Evolutionary conservation across 2,329 filamentous ascomycete genomes (phyloP).

Genomic region (Stenocarpella maydis): DNA sequence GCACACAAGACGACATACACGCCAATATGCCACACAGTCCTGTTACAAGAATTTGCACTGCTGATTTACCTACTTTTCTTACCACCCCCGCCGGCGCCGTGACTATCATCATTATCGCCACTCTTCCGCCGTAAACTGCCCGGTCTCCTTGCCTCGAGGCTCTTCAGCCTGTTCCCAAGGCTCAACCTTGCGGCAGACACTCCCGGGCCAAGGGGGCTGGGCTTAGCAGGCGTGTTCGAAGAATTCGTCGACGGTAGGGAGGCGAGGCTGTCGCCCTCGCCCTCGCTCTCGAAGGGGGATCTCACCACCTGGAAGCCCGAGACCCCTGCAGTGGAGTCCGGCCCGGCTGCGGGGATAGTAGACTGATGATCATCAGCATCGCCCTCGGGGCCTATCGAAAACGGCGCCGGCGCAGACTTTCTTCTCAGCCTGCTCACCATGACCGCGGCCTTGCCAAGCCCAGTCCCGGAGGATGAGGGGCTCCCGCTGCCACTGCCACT

Average conservation of each 20-base stretch:
- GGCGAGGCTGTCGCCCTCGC: constrained; percentile 49
- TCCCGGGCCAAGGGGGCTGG: constrained; percentile 41
- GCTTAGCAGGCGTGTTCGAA: constrained; percentile 33
- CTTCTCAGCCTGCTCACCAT: constrained; percentile 37
- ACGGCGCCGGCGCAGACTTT: constrained; percentile 41
- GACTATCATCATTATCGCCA: constrained; percentile 6
- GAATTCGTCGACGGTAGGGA: constrained; percentile 33
- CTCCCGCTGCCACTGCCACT: constrained; percentile 37
- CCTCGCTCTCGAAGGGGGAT: constrained; percentile 25
- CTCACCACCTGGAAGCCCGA: constrained; percentile 12
- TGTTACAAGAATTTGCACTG: background rate
- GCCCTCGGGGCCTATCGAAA: constrained; percentile 32
- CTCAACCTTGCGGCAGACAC: constrained; percentile 56
- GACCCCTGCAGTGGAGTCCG: constrained; percentile 16
- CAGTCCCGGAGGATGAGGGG: constrained; percentile 1
- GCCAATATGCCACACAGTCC: background rate
- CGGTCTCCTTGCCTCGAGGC: constrained; percentile 28
- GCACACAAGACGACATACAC: background rate
- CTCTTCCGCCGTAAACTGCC: constrained; percentile 13
- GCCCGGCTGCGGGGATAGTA: constrained; percentile 7
- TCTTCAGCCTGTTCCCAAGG: constrained; percentile 59
- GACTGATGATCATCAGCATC: constrained; percentile 46
- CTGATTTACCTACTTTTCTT: background rate
- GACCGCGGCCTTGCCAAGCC: constrained; percentile 24
- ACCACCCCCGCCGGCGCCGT: background rate